Evolutionary conservation across 2,329 filamentous ascomycete species (phyloP).

Genomic region (Neonectria magnoliae): DNA sequence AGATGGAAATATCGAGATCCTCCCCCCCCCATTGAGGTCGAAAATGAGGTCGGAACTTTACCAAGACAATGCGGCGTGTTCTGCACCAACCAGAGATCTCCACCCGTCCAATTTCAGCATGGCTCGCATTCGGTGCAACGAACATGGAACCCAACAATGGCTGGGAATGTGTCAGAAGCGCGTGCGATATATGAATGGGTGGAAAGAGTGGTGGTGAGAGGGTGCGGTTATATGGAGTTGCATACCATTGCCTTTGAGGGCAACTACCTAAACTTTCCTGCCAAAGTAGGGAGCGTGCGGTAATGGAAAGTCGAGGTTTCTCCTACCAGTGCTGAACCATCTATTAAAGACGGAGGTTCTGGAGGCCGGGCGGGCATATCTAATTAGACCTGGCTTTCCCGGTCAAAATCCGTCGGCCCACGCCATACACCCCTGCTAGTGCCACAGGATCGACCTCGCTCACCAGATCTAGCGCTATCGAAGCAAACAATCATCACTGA

Average conservation of each 20-base stretch:
- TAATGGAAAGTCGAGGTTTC: no score
- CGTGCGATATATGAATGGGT: neutral
- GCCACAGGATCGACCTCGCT: slow-evolving; percentile 7
- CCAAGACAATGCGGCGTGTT: neutral
- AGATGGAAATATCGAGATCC: no score
- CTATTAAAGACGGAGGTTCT: no score
- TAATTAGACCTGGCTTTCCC: neutral
- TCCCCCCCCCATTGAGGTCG: no score
- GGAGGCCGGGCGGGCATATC: no score
- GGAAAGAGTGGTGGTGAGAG: neutral
- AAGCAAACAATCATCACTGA: slow-evolving; percentile 6
- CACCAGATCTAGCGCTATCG: neutral
- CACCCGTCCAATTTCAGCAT: neutral
- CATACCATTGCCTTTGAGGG: neutral
- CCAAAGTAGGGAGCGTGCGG: no score
- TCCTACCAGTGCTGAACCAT: no score
- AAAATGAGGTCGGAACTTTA: slow-evolving; percentile 7
- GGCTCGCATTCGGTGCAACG: neutral
- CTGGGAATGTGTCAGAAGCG: neutral
- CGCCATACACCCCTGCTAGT: slow-evolving; percentile 7
- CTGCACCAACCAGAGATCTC: neutral
- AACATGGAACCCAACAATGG: neutral
- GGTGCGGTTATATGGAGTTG: neutral
- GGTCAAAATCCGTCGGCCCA: neutral
- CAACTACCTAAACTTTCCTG: no score